These are phyloP conservation scores for Cryomyces antarcticus DNA, from an alignment of 495 filamentous ascomycete genomes.

Conservation along the genomic window DNA sequence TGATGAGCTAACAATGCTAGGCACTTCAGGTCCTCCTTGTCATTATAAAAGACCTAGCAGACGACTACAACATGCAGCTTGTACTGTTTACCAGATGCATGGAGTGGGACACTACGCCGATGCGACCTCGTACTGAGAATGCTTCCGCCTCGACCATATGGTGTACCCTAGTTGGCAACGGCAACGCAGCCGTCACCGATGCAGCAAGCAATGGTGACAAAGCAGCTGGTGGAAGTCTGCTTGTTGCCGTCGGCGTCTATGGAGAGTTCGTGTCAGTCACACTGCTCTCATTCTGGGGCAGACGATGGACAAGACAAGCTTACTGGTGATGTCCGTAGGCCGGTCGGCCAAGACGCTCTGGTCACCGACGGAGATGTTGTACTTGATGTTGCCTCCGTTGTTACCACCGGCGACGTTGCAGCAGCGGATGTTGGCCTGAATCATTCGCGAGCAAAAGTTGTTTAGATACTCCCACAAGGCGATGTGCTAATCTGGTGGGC, in stretches of 20 bases:
- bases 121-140: no score
- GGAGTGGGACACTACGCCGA: no score
- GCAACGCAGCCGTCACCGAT: not conserved
- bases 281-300: not conserved
- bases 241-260: not conserved
- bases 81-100: no score
- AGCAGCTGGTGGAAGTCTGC: not conserved
- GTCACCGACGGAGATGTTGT: not conserved
- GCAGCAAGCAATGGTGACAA: not conserved
- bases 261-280: not conserved
- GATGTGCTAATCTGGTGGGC: not conserved
- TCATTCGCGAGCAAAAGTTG: no score
- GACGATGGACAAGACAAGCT: not conserved
- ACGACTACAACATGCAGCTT: no score
- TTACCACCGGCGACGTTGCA: not conserved
- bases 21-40: no score
- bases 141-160: no score
- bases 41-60: no score
- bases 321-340: not conserved
- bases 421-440: not conserved
- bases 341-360: not conserved
- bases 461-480: no score
- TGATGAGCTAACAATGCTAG: no score
- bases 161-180: not conserved
- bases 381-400: not conserved